Conservation (phyloP, 345 rosid species). For the Citrus unshiu region DNA sequence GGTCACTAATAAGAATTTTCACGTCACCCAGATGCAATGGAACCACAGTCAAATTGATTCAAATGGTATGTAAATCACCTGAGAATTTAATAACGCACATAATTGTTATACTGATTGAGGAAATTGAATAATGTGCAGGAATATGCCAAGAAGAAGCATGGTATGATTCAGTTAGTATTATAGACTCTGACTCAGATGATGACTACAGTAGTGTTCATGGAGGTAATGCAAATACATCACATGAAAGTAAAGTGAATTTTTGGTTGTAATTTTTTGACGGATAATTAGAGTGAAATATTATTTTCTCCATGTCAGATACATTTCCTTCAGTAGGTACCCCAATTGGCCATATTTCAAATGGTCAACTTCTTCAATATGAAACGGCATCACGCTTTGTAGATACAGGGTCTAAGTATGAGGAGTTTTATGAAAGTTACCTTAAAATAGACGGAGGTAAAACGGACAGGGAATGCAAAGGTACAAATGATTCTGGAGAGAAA, state of each 20-base stretch:
- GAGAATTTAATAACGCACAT: background rate
- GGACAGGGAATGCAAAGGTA: conserved; percentile 28
- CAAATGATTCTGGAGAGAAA: conserved; percentile 33
- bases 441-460: conserved; percentile 47
- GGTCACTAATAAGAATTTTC: conserved; percentile 52
- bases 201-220: conserved; percentile 56
- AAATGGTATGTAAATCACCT: conserved; percentile 36
- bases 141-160: conserved; percentile 73
- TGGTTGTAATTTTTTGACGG: background rate
- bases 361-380: conserved; percentile 54
- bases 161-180: conserved; percentile 70
- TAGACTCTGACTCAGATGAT: conserved; percentile 81
- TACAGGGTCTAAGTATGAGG: conserved; percentile 46
- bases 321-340: conserved; percentile 33
- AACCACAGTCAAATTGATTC: conserved; percentile 63
- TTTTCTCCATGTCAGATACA: conserved; percentile 30
- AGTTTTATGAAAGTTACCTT: conserved; percentile 52
- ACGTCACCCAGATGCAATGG: conserved; percentile 73
- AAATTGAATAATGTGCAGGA: conserved; percentile 31
- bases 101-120: background rate
- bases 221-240: conserved; percentile 23
- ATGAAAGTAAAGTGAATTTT: background rate
- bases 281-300: background rate
- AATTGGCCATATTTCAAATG: conserved; percentile 27
- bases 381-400: conserved; percentile 43